phyloP scores from a whole-genome alignment of 257 asterid species.

The Cruciata laevipes region DNA sequence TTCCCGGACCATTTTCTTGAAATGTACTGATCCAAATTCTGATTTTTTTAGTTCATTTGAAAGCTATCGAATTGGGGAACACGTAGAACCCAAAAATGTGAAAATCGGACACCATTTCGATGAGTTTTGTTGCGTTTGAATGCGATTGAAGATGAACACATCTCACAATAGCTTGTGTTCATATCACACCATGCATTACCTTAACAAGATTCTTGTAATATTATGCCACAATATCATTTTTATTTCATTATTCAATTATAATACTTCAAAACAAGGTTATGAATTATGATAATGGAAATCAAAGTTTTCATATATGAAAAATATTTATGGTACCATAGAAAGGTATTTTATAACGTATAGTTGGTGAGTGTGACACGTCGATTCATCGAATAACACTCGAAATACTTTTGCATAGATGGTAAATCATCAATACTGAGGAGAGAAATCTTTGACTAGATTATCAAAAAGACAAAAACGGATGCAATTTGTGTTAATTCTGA shows the following conservation, averaged over 20 bases:
- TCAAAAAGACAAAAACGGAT: not conserved
- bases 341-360: not conserved
- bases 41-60: conserved; percentile 7
- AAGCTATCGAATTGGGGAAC: conserved; percentile 20
- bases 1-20: conserved; percentile 20
- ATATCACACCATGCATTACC: not conserved
- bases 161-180: not conserved
- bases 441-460: not conserved
- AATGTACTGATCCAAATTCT: conserved; percentile 21
- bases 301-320: not conserved
- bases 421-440: not conserved
- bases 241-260: not conserved
- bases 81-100: conserved; percentile 22
- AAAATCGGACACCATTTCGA: conserved; percentile 24
- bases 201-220: not conserved
- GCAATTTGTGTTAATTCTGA: not conserved
- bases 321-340: not conserved
- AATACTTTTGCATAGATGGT: not conserved
- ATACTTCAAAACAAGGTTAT: not conserved
- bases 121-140: conserved; percentile 18
- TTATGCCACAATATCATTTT: not conserved
- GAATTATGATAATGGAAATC: not conserved
- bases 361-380: not conserved
- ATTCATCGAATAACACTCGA: no score
- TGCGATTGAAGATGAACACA: conserved; percentile 51